phyloP scores from a whole-genome alignment of 2,329 filamentous ascomycete species.

The Trichophyton equinum region DNA sequence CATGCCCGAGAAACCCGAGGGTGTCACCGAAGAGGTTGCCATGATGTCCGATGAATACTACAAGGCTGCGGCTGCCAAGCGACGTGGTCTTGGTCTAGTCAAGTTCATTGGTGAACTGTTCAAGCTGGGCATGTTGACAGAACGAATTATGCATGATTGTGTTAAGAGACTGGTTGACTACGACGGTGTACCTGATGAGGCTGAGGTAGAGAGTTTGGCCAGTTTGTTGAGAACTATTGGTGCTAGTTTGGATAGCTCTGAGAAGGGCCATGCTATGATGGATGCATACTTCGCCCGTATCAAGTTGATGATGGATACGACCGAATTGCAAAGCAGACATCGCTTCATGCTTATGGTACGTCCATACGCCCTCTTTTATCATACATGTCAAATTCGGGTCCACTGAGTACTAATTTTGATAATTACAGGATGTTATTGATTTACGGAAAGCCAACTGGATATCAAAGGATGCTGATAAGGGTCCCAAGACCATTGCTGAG shows the following conservation, averaged over 20 bases:
- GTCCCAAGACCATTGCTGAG: slow-evolving; percentile 90
- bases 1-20: slow-evolving; percentile 65
- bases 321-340: slow-evolving; percentile 72
- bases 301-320: slow-evolving; percentile 63
- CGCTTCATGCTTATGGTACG: slow-evolving; percentile 82
- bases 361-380: not conserved
- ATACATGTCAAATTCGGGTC: not conserved
- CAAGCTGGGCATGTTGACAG: slow-evolving; percentile 96
- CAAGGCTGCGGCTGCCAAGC: slow-evolving; percentile 80
- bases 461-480: slow-evolving; percentile 83
- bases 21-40: slow-evolving; percentile 55
- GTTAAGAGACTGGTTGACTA: slow-evolving; percentile 95
- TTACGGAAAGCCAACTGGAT: slow-evolving; percentile 65
- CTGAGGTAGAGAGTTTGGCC: slow-evolving; percentile 88
- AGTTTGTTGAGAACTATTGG: slow-evolving; percentile 90
- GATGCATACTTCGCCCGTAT: slow-evolving; percentile 89
- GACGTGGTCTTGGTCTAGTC: slow-evolving; percentile 90
- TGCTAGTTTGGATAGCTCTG: slow-evolving; percentile 66
- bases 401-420: slow-evolving; percentile 4
- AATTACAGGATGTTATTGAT: slow-evolving; percentile 60
- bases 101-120: slow-evolving; percentile 99
- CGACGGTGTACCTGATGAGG: slow-evolving; percentile 82
- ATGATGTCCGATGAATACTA: slow-evolving; percentile 98
- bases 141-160: slow-evolving; percentile 99
- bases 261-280: slow-evolving; percentile 78